Base-by-base conservation (phyloP, 495 filamentous ascomycete species). In the Penicillium maclennaniae region DNA sequence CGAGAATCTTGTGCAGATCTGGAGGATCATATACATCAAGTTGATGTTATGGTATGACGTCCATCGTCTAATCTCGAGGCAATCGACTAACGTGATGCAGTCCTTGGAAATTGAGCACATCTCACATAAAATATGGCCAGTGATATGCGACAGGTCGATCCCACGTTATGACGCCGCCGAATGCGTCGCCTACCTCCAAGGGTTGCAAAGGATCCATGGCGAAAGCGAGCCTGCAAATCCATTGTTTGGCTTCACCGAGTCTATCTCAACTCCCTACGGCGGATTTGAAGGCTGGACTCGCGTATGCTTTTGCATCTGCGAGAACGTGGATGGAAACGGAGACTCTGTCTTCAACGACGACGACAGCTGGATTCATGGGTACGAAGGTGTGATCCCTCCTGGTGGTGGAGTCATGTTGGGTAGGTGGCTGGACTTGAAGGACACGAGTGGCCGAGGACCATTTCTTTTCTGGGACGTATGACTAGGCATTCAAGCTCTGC, bases 401-500 rank as follows among this genome's bases (percentile, higher is more conserved):
- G 75, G 77, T 6, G 69, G 67, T 1, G 66, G 62, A 10, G 62
- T 78, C 10, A 71, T 80, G 59, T 46, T 83, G 28, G 80, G 79
- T 9, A 63, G 72, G 23, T 82, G 74, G 71, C 56, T 74, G 50
- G 63, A 73, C 53, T 41, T 70, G 51, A 58, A 46, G 49, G 51
- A 59, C 17, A 54, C 27, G 36, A 59, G 39, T 41, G 55, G 54
- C 31, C 66, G 61, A 15, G 81, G 81, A 1, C 81, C 78, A 6
- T 83, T 83, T 51, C 75, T 83, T 39, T 78, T 78, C 47, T 83
- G 80, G 81, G 75, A 73, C 37, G 15, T 63, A 15, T 45, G 34
- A 52, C n/a, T 12, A 44, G 20, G 10, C 7, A 23, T 25, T 26
- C 14, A 8, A 44, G 1, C 20, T 34, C 8, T 4, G 14, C 8